phyloP scores from a whole-genome alignment of 495 filamentous ascomycete species.

The Aspergillus cristatus region DNA sequence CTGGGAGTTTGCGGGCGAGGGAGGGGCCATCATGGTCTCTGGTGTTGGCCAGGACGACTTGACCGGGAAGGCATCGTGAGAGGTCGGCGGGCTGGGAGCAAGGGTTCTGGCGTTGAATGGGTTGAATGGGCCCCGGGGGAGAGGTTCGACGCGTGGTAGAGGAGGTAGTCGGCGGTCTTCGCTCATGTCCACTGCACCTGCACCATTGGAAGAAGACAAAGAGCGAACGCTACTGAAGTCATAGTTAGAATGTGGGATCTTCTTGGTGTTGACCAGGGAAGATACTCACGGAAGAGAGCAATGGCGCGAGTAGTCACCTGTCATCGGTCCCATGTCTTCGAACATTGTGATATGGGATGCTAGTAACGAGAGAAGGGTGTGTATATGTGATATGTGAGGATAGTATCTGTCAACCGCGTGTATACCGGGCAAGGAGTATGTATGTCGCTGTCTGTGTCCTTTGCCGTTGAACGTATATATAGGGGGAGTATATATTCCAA shows the following conservation, averaged over 20 bases:
- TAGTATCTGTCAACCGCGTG: background rate
- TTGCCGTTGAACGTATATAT: background rate
- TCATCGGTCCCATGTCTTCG: conserved; percentile 25
- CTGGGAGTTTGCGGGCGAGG: conserved; percentile 35
- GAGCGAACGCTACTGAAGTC: conserved; percentile 13
- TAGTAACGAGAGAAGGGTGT: conserved; percentile 2
- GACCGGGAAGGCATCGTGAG: conserved; percentile 31
- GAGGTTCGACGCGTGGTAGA: conserved; percentile 31
- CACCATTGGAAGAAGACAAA: conserved; percentile 6
- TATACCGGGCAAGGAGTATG: background rate
- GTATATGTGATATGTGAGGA: conserved; percentile 4
- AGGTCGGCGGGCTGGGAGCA: conserved; percentile 25
- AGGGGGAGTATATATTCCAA: background rate
- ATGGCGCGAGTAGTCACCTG: conserved; percentile 24
- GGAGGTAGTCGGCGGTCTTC: conserved; percentile 36
- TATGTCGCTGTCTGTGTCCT: background rate
- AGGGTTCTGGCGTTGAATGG: conserved; percentile 26
- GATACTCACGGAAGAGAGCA: conserved; percentile 36
- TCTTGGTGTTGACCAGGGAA: conserved; percentile 1
- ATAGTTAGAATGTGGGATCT: conserved; percentile 12
- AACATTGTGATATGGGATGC: conserved; percentile 16
- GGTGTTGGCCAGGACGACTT: conserved; percentile 26
- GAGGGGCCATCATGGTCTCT: conserved; percentile 29
- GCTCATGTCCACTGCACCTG: conserved; percentile 14
- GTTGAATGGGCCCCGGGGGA: conserved; percentile 36